Base-by-base conservation (phyloP, 2,329 filamentous ascomycete genomes). In the Hypoxylon rubiginosum region DNA sequence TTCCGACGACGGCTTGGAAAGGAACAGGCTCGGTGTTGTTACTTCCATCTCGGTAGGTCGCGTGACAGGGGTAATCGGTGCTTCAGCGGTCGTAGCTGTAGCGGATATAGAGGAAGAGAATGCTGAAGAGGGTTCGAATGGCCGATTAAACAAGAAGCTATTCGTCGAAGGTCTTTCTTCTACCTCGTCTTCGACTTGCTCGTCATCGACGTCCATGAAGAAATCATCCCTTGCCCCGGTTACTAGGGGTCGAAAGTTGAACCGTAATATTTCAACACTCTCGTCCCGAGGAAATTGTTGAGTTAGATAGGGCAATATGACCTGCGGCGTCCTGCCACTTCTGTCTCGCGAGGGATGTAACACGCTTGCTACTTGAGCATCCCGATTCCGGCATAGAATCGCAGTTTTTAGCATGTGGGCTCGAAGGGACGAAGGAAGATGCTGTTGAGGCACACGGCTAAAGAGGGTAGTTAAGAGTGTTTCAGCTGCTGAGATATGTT, bases 381-480 rank as follows among this genome's bases (percentile, higher is more conserved):
- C 83, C 74, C 89, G 90, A 76, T 90, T 85, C 64, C 85, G 84
- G 4, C 84, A 86, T 21, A 97, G 81, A 60, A 97, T 91, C 19
- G 93, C 91, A 2, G 92, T 92, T 69, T 92, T 91, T 74, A 97
- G 93, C 67, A 97, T 84, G 52, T 93, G 88, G 10, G 90, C 87
- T 56, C 95, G 90, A 19, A 93, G 76, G 1, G 91, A 87, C 8
- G 90, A 87, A n/a, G 91, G 86, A 39, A 97, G 80, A 74, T 88
- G 84, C 53, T 88, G 83, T 60, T 91, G 87, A 1, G 91, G 89
- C 2, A 96, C 79, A 62, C 84, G 83, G 17, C 85, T 84, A 19
- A 97, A 82, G 1, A 92, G 78, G 4, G 83, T 73, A 4, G 88
- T 83, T 11, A 97, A 83, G 15, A 97, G 84, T 6, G 75, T 70